These are phyloP conservation scores for Dorcoceras hygrometricum DNA, from an alignment of 257 asterid species.

Conservation along the genomic window DNA sequence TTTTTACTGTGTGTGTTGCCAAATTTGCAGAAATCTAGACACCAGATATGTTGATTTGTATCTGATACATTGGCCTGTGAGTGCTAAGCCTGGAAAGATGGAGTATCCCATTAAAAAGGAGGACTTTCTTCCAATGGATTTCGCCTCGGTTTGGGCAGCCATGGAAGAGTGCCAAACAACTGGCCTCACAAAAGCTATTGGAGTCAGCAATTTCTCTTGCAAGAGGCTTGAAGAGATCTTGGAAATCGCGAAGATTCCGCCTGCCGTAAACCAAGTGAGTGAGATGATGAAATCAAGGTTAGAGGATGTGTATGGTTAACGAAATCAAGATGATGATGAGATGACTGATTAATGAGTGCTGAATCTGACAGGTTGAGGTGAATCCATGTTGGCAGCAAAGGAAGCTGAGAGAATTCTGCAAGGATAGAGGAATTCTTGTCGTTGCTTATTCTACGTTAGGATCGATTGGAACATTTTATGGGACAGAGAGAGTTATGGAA, in stretches of 20 bases:
- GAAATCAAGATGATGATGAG: neutral
- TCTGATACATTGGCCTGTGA: conserved; percentile 49
- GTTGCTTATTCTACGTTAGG: conserved; percentile 62
- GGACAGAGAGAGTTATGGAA: conserved; percentile 53
- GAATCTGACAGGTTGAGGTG: conserved; percentile 56
- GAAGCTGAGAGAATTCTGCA: conserved; percentile 61
- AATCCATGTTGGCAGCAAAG: conserved; percentile 79
- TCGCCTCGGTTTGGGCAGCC: conserved; percentile 38
- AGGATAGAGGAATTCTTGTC: conserved; percentile 39
- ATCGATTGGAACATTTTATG: conserved; percentile 53
- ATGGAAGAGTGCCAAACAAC: conserved; percentile 44
- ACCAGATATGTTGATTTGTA: conserved; percentile 41
- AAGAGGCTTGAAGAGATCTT: conserved; percentile 34
- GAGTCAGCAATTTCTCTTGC: conserved; percentile 48
- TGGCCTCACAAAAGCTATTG: conserved; percentile 39
- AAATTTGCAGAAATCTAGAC: conserved; percentile 30
- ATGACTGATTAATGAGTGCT: neutral
- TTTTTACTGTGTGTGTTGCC: neutral
- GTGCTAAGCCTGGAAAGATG: conserved; percentile 32
- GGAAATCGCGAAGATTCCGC: conserved; percentile 41
- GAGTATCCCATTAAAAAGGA: conserved; percentile 38
- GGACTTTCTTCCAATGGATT: conserved; percentile 33
- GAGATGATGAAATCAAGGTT: neutral
- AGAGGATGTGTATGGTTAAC: neutral
- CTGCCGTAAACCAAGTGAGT: conserved; percentile 65